These are phyloP conservation scores for Sporobolomyces pararoseus DNA, from an alignment of 768 basidiomycete genomes.

Conservation along the genomic window DNA sequence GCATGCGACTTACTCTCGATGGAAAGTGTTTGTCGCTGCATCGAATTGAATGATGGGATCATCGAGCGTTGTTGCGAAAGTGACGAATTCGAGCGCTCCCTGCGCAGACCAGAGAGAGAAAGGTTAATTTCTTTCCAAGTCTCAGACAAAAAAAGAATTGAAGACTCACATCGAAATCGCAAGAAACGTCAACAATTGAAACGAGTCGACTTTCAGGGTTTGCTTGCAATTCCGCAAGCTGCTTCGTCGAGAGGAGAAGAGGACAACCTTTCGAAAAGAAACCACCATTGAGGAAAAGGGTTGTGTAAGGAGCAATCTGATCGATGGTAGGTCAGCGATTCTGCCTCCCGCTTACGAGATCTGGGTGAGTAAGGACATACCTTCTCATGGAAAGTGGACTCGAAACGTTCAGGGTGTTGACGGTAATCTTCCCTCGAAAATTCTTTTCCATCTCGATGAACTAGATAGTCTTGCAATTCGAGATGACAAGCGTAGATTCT, in stretches of 20 bases:
- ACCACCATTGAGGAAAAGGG: slow-evolving; percentile 76
- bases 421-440: slow-evolving; percentile 73
- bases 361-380: slow-evolving; percentile 50
- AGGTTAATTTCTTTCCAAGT: too few relatives aligned
- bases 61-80: slow-evolving; percentile 67
- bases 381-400: slow-evolving; percentile 65
- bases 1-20: slow-evolving; percentile 23
- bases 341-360: not conserved
- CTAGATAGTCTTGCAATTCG: slow-evolving; percentile 58
- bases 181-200: slow-evolving; percentile 81
- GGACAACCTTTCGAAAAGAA: slow-evolving; percentile 79
- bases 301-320: slow-evolving; percentile 78
- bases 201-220: slow-evolving; percentile 57
- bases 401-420: slow-evolving; percentile 62
- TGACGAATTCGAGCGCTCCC: slow-evolving; percentile 82
- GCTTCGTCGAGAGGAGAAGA: slow-evolving; percentile 67
- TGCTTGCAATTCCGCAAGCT: slow-evolving; percentile 55
- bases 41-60: slow-evolving; percentile 61
- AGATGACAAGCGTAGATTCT: slow-evolving; percentile 56
- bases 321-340: too few relatives aligned
- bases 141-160: too few relatives aligned
- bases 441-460: slow-evolving; percentile 56
- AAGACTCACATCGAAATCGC: slow-evolving; percentile 69
- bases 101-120: slow-evolving; percentile 45
- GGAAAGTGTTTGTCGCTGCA: slow-evolving; percentile 9